These are phyloP conservation scores for Pythium rishiriense DNA, from an alignment of 352 stramenopile species.

Conservation along the genomic window DNA sequence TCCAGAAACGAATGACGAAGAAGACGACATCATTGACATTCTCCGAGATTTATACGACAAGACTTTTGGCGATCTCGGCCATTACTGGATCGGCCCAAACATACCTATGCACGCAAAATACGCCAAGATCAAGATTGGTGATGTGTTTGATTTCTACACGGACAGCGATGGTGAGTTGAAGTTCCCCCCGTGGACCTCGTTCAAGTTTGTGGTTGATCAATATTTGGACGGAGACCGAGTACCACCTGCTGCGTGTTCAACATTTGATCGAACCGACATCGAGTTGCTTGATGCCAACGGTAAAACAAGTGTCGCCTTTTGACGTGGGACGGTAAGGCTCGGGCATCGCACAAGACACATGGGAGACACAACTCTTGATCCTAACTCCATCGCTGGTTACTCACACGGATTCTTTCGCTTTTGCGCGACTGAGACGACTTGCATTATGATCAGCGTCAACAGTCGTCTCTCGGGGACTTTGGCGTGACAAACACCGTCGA, in stretches of 20 bases:
- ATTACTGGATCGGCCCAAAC: not conserved
- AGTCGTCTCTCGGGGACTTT: no score
- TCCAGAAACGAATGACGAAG: not conserved
- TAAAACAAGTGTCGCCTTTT: no score
- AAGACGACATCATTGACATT: not conserved
- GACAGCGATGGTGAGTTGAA: constrained; percentile 14
- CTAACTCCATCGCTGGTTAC: no score
- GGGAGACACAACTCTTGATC: no score
- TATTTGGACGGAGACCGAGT: constrained; percentile 27
- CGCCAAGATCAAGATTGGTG: constrained; percentile 3
- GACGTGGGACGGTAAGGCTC: no score
- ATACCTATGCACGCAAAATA: not conserved
- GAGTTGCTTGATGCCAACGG: not conserved
- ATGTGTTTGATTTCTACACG: constrained; percentile 34
- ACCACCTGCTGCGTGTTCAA: constrained; percentile 15
- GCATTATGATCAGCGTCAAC: no score
- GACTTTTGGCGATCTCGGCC: constrained; percentile 7
- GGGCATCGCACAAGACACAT: no score
- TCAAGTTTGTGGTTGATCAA: constrained; percentile 27
- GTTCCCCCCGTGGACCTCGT: constrained; percentile 21
- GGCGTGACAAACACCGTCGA: no score
- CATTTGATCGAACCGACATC: no score
- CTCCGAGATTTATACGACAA: constrained; percentile 2
- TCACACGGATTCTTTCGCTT: no score
- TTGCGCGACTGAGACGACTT: no score